Evolutionary conservation across 2,329 filamentous ascomycete species (phyloP).

Genomic region (Orbilia ellipsospora): DNA sequence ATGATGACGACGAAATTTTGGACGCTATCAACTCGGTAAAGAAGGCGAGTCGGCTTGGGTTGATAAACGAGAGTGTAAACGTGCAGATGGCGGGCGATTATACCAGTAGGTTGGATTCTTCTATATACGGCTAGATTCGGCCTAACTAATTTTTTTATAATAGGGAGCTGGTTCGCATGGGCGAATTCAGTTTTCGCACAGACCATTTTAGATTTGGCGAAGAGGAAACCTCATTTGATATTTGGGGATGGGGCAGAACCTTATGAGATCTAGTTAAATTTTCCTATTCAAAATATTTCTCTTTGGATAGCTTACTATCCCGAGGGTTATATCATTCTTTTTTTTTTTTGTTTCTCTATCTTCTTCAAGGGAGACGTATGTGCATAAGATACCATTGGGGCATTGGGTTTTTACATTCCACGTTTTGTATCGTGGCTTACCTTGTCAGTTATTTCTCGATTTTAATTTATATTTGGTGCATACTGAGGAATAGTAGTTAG

Average conservation of each 20-base stretch:
- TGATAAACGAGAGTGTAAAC: slow-evolving; percentile 92
- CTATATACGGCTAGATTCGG: background rate
- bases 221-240: slow-evolving; percentile 86
- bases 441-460: background rate
- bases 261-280: slow-evolving; percentile 65
- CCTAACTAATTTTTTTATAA: background rate
- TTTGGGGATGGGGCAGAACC: slow-evolving; percentile 74
- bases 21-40: slow-evolving; percentile 79
- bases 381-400: slow-evolving; percentile 50
- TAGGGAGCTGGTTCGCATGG: slow-evolving; percentile 93
- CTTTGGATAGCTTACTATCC: background rate
- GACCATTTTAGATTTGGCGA: slow-evolving; percentile 88
- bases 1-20: slow-evolving; percentile 83
- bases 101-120: slow-evolving; percentile 71
- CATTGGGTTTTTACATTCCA: background rate
- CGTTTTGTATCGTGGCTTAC: background rate
- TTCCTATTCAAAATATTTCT: background rate
- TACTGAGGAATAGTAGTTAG: too few species aligned
- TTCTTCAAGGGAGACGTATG: slow-evolving; percentile 13
- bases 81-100: slow-evolving; percentile 77
- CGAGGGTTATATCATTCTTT: background rate
- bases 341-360: slow-evolving; percentile 3
- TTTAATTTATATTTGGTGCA: background rate
- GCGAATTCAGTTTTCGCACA: slow-evolving; percentile 96
- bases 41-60: slow-evolving; percentile 77